Conservation (phyloP, 2,329 filamentous ascomycete genomes). For the Diaporthe ampelina region DNA sequence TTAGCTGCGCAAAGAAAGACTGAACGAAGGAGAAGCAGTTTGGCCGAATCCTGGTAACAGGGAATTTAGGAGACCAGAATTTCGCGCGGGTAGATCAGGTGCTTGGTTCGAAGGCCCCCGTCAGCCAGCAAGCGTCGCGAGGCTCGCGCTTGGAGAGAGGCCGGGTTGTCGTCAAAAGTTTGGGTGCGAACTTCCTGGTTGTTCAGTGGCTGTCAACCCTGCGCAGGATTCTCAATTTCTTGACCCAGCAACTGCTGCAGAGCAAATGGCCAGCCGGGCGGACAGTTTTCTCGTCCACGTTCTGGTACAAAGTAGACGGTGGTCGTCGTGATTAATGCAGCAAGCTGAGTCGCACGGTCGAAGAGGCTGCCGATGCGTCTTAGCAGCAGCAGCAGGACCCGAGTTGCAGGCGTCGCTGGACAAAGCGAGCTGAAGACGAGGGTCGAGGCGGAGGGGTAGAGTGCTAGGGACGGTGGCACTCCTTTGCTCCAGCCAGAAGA, state of each 20-base stretch:
- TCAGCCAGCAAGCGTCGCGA: not conserved
- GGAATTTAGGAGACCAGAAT: not conserved
- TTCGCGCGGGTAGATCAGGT: not conserved
- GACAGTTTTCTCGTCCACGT: not conserved
- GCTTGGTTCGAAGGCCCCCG: not conserved
- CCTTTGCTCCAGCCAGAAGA: conserved; percentile 13
- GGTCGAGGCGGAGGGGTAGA: not conserved
- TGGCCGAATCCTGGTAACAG: not conserved
- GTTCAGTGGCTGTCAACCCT: not conserved
- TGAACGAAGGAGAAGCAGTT: not conserved
- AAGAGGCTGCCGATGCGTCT: conserved; percentile 1
- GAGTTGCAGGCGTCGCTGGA: conserved; percentile 9
- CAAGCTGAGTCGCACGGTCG: conserved; percentile 13
- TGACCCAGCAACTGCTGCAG: not conserved
- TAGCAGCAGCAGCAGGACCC: not conserved
- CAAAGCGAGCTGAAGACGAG: conserved; percentile 1
- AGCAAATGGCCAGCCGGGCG: not conserved
- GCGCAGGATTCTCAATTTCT: not conserved
- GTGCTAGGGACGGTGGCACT: not conserved
- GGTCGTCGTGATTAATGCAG: conserved; percentile 5
- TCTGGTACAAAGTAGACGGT: not conserved
- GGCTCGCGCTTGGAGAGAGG: not conserved
- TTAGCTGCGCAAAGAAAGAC: not conserved
- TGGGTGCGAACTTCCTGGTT: not conserved
- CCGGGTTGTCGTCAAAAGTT: not conserved